phyloP scores from a whole-genome alignment of 192 early-diverging fungal genomes.

The Podila horticola region DNA sequence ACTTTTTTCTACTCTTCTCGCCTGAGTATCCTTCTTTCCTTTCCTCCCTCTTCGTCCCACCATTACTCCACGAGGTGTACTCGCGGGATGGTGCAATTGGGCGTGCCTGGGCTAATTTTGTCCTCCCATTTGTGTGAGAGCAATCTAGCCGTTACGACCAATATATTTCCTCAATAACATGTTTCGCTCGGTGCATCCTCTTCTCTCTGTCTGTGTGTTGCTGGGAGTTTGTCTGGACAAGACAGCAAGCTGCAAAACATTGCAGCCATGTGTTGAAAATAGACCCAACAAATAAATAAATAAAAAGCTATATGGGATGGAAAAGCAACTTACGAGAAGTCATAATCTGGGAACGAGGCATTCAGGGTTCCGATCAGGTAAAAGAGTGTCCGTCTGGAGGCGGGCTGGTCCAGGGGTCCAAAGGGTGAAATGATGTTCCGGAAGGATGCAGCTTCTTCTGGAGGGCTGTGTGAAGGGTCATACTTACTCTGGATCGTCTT shows the following conservation, averaged over 20 bases:
- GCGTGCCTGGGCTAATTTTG: no score
- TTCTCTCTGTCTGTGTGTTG: no score
- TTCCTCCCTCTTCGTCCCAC: no score
- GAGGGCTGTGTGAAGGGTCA: conserved; percentile 71
- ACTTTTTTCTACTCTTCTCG: no score
- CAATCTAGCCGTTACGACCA: no score
- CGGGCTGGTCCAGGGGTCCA: conserved; percentile 84
- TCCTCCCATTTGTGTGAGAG: no score
- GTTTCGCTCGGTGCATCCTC: no score
- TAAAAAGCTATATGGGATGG: not conserved
- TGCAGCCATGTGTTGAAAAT: not conserved
- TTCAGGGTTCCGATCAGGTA: conserved; percentile 97
- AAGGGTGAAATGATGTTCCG: conserved; percentile 83
- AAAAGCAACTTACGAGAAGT: conserved; percentile 79
- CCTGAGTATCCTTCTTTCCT: no score
- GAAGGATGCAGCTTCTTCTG: conserved; percentile 73
- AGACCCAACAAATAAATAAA: not conserved
- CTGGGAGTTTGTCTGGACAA: not conserved
- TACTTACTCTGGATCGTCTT: conserved; percentile 89
- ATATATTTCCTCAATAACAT: no score
- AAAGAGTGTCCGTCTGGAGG: conserved; percentile 90
- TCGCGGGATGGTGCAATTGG: no score
- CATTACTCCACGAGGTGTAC: no score
- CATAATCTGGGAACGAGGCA: conserved; percentile 96
- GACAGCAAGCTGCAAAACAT: not conserved